phyloP scores from a whole-genome alignment of 164 flowering plant genomes.

The Saururus chinensis region DNA sequence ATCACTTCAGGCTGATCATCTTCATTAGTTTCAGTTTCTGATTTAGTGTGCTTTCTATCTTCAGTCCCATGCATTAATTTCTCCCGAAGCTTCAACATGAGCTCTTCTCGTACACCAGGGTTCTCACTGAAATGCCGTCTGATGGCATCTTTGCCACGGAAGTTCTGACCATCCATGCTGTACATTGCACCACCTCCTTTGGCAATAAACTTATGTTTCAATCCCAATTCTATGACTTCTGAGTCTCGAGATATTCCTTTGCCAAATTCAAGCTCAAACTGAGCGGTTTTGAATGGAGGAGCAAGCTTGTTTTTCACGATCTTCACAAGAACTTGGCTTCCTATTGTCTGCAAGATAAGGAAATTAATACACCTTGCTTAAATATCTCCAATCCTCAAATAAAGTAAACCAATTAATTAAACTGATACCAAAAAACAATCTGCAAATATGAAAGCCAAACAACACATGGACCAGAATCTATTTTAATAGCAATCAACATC shows the following conservation, averaged over 20 bases:
- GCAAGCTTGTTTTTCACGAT: conserved; percentile 92
- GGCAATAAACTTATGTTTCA: conserved; percentile 48
- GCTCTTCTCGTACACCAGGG: conserved; percentile 34
- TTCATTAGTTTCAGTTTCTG: conserved; percentile 10
- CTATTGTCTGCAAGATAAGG: conserved; percentile 42
- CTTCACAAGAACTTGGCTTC: conserved; percentile 78
- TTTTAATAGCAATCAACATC: no score
- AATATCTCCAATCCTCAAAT: neutral
- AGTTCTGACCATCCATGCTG: conserved; percentile 28
- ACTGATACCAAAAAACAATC: neutral
- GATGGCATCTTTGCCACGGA: conserved; percentile 59
- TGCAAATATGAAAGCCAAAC: neutral
- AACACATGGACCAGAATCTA: neutral
- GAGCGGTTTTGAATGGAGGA: conserved; percentile 75
- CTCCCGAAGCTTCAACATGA: conserved; percentile 44
- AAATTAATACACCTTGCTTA: neutral
- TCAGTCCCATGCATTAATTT: conserved; percentile 30
- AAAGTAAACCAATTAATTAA: neutral
- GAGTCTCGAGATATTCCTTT: conserved; percentile 69
- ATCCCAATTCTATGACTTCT: conserved; percentile 60
- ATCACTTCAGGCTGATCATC: conserved; percentile 22
- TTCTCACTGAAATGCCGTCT: conserved; percentile 40
- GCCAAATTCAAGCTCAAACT: conserved; percentile 88
- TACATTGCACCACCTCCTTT: conserved; percentile 37
- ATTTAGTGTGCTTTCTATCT: conserved; percentile 12